phyloP scores from a whole-genome alignment of 2,329 filamentous ascomycete genomes.

The Calonectria hongkongensis region DNA sequence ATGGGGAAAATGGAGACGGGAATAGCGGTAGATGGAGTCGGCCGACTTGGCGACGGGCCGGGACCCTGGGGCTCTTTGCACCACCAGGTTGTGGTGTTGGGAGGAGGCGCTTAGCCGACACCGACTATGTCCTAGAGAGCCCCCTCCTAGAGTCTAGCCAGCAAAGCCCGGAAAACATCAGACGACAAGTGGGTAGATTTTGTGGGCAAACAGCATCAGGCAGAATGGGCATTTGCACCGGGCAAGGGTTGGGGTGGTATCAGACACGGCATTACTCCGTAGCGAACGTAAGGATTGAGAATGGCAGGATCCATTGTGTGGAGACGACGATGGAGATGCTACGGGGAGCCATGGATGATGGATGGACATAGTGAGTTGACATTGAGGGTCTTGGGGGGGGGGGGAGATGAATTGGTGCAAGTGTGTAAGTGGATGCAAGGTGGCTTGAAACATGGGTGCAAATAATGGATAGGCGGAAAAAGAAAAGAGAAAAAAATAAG shows the following conservation, averaged over 20 bases:
- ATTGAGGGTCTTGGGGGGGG: background rate
- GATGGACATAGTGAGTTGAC: background rate
- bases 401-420: background rate
- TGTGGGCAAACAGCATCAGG: slow-evolving; percentile 40
- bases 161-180: slow-evolving; percentile 24
- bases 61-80: slow-evolving; percentile 15
- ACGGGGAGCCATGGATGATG: background rate
- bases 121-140: slow-evolving; percentile 6
- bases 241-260: slow-evolving; percentile 28
- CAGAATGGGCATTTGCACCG: slow-evolving; percentile 33
- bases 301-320: slow-evolving; percentile 8
- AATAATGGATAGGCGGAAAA: background rate
- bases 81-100: slow-evolving; percentile 17
- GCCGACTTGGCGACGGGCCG: slow-evolving; percentile 8
- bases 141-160: background rate
- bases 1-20: slow-evolving; percentile 31
- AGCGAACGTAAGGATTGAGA: slow-evolving; percentile 29
- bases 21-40: slow-evolving; percentile 7
- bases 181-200: slow-evolving; percentile 43
- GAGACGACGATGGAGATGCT: background rate
- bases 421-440: slow-evolving; percentile 17
- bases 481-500: background rate
- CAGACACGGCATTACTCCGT: slow-evolving; percentile 24
- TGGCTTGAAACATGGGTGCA: slow-evolving; percentile 6
- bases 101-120: slow-evolving; percentile 15